Percentiles rank a stretch among this genome's conserved stretches.
Evolutionary conservation across 2,329 filamentous ascomycete genomes (phyloP).

Genomic region (Aspergillus sp.): DNA sequence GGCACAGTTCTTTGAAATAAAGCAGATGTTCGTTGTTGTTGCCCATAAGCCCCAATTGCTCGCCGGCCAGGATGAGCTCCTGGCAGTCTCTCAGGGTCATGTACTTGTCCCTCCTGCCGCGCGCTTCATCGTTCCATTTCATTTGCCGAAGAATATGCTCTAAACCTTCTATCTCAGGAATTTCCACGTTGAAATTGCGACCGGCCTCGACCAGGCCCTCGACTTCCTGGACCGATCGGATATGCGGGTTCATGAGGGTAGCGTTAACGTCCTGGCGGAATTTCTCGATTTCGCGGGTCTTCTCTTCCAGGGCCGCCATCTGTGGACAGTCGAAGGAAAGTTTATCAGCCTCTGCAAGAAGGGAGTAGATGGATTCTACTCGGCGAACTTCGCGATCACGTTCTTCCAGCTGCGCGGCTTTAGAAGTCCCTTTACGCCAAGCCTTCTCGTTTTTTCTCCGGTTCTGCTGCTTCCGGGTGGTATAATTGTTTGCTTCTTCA

Average conservation of each 20-base stretch:
- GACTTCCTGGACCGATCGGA: constrained; percentile 62
- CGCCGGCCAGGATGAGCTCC: constrained; percentile 68
- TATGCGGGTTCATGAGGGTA: constrained; percentile 58
- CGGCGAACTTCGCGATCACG: constrained; percentile 76
- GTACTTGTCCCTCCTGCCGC: constrained; percentile 55
- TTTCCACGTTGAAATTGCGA: constrained; percentile 80
- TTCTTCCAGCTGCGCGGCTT: constrained; percentile 75
- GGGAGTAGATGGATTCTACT: constrained; percentile 76
- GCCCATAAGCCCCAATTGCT: constrained; percentile 66
- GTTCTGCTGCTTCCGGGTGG: constrained; percentile 93
- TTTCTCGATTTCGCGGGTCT: constrained; percentile 71
- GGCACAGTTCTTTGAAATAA: constrained; percentile 66
- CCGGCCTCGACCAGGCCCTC: constrained; percentile 88
- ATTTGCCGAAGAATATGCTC: constrained; percentile 74
- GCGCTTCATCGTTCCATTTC: constrained; percentile 78
- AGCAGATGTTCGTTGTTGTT: constrained; percentile 73
- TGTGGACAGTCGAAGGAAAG: constrained; percentile 92
- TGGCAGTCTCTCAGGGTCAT: constrained; percentile 70
- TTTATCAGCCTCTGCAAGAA: constrained; percentile 73
- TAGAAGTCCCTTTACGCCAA: constrained; percentile 64
- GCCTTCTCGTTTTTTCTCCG: constrained; percentile 88
- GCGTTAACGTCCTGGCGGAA: constrained; percentile 71
- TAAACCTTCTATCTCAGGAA: constrained; percentile 76
- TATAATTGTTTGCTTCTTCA: constrained; percentile 92
- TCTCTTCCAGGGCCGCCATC: constrained; percentile 75